Percentiles rank a stretch among this genome's conserved stretches.
phyloP scores from a whole-genome alignment of 2,329 filamentous ascomycete species.

The Alternaria brassicae region DNA sequence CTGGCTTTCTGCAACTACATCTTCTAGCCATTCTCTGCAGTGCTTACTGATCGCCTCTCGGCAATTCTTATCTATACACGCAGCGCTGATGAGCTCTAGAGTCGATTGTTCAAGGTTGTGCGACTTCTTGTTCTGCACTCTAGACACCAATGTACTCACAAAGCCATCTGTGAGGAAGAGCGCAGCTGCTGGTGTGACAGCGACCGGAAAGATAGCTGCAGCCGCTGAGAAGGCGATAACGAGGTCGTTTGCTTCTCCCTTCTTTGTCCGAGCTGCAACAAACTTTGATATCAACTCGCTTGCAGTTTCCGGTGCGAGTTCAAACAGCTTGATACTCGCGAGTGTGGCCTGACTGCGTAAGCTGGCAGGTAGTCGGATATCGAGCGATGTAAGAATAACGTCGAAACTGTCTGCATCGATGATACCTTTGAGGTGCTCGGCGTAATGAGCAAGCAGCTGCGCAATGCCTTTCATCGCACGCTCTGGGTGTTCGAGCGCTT shows the following conservation, averaged over 20 bases:
- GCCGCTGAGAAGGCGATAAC: constrained; percentile 94
- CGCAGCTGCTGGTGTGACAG: constrained; percentile 74
- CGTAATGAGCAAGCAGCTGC: constrained; percentile 63
- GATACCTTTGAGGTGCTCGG: constrained; percentile 62
- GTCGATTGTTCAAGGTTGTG: constrained; percentile 85
- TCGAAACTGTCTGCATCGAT: constrained; percentile 80
- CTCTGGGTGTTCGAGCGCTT: constrained; percentile 75
- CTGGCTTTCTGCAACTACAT: constrained; percentile 76
- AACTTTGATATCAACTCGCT: constrained; percentile 74
- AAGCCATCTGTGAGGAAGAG: constrained; percentile 92
- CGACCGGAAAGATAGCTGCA: constrained; percentile 83
- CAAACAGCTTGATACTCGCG: constrained; percentile 82
- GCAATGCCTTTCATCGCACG: constrained; percentile 67
- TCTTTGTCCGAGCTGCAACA: constrained; percentile 73
- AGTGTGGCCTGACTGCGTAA: constrained; percentile 83
- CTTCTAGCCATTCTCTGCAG: constrained; percentile 85
- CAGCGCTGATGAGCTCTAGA: constrained; percentile 87
- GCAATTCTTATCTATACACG: constrained; percentile 83
- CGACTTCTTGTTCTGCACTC: constrained; percentile 83
- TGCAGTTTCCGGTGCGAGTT: constrained; percentile 75
- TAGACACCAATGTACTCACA: constrained; percentile 73
- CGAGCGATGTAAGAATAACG: constrained; percentile 83
- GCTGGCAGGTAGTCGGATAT: constrained; percentile 76
- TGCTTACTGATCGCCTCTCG: constrained; percentile 84
- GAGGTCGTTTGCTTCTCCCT: constrained; percentile 84